phyloP scores from a whole-genome alignment of 768 basidiomycete genomes.

The Xerocomellus dryophilus region DNA sequence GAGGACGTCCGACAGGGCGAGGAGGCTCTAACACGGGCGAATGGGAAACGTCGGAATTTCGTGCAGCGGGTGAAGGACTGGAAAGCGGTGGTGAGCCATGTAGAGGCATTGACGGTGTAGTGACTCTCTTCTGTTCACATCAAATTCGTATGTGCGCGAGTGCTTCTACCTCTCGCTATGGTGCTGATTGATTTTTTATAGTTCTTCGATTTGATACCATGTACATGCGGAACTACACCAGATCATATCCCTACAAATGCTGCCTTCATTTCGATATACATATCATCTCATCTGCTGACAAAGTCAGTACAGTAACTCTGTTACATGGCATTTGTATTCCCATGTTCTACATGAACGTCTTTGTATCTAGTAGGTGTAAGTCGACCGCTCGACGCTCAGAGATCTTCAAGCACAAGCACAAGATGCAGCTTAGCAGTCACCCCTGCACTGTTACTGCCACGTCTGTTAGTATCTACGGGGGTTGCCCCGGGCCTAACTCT shows the following conservation, averaged over 20 bases:
- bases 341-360: no score
- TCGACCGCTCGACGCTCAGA: neutral
- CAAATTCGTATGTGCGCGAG: neutral
- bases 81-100: constrained; percentile 53
- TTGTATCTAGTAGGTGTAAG: neutral
- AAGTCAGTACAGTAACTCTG: neutral
- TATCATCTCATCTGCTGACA: neutral
- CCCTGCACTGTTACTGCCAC: no score
- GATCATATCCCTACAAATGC: neutral
- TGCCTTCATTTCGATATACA: neutral
- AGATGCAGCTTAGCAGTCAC: no score
- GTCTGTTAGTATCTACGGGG: no score
- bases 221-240: neutral
- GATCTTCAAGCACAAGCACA: no score
- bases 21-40: constrained; percentile 45
- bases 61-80: constrained; percentile 60
- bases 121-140: neutral
- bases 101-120: constrained; percentile 27
- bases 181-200: neutral
- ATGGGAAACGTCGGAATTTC: constrained; percentile 37
- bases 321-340: no score
- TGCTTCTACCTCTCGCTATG: neutral
- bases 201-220: neutral
- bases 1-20: constrained; percentile 35
- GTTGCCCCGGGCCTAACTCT: no score